Evolutionary conservation across 176 grass and related monocot genomes (phyloP).

Genomic region (Pontederia paniculata): DNA sequence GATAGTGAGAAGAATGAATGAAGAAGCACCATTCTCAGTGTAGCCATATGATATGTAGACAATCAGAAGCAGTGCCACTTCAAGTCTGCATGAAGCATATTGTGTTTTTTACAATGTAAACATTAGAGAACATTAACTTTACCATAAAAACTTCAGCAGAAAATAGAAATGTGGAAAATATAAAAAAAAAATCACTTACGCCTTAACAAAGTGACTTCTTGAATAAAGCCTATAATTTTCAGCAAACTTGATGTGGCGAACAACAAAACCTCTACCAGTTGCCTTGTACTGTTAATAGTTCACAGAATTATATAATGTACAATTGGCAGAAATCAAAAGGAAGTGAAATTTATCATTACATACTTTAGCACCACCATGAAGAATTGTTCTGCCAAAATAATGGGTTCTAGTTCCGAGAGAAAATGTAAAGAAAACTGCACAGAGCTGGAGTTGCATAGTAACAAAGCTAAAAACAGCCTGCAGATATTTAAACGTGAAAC

Average conservation of each 20-base stretch:
- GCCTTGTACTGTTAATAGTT: slow-evolving; percentile 57
- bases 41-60: slow-evolving; percentile 92
- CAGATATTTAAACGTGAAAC: slow-evolving; percentile 12
- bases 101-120: too few species aligned
- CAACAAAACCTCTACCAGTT: slow-evolving; percentile 97
- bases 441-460: slow-evolving; percentile 94
- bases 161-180: background rate
- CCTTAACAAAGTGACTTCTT: slow-evolving; percentile 97
- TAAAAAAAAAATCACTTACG: slow-evolving; percentile 30
- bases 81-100: slow-evolving; percentile 49
- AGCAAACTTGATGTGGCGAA: slow-evolving; percentile 83
- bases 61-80: slow-evolving; percentile 83
- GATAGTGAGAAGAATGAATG: slow-evolving; percentile 83
- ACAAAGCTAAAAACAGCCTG: slow-evolving; percentile 87
- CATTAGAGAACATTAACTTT: too few species aligned
- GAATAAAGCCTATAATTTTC: slow-evolving; percentile 96
- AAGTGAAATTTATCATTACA: background rate
- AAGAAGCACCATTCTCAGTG: slow-evolving; percentile 54
- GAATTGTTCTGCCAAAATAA: slow-evolving; percentile 97
- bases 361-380: slow-evolving; percentile 95
- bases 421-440: slow-evolving; percentile 94
- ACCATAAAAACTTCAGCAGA: background rate
- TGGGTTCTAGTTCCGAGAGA: slow-evolving; percentile 96
- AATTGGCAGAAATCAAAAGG: slow-evolving; percentile 18
- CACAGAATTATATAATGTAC: slow-evolving; percentile 11